Base-by-base conservation (phyloP, 2,329 filamentous ascomycete genomes). In the Microcyclospora pomicola region DNA sequence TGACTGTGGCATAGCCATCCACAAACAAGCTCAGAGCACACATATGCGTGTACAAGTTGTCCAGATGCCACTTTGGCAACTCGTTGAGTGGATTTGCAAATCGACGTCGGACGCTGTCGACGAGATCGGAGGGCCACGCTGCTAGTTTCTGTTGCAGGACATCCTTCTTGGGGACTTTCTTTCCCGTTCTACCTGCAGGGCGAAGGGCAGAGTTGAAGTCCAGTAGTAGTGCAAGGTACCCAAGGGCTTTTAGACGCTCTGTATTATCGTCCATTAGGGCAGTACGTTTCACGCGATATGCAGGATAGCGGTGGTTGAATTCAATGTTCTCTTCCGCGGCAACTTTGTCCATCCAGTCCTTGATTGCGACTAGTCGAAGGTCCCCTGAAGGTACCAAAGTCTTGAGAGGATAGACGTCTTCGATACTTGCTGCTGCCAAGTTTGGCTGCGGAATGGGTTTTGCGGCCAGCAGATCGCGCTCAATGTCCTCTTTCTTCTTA, bases 381-480 rank as follows among this genome's bases (percentile, higher is more conserved):
- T 81, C 72, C 29, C 82, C 77, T 15, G 64, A 60, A 2, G 80
- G 80, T 37, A 91, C 75, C 29, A 91, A 65, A 6, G 65, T 65
- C 24, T 75, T 68, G 12, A 76, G 67, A 3, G 78, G 67, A 59
- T 91, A 91, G 29, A 86, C 82, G 40, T 86, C 78, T 42, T 79
- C 70, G 15, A 82, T 72, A 32, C 73, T 74, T 16, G 69, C 66
- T 2, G 82, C 82, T 3, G 73, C 65, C 24, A 76, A 62, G 52
- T 88, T 83, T 43, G 79, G 72, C 34, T 67, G 70, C 5, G 83
- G 83, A 16, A 84, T 74, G 1, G 83, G 82, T 56, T 85, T 86
- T 37, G 73, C 71, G 13, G 71, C 69, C 49, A 84, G 75, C 28
- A 77, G 67, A 6, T 67, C 72, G 9, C 72, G 12, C 5, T 83